phyloP scores from a whole-genome alignment of 441 rosid species.

The Gossypium davidsonii region DNA sequence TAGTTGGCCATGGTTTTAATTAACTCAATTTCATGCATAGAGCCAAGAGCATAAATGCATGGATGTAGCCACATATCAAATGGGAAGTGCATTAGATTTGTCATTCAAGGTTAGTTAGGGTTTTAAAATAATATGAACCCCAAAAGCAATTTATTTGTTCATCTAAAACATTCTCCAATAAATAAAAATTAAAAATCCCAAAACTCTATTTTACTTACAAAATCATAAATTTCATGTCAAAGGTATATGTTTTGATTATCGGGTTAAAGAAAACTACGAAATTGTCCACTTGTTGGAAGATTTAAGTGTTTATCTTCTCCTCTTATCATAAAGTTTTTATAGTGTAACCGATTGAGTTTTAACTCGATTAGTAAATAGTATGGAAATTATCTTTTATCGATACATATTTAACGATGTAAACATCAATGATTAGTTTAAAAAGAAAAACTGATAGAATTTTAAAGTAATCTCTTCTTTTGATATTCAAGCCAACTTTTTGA shows the following conservation, averaged over 20 bases:
- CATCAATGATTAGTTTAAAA: no score
- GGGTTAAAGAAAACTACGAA: not conserved
- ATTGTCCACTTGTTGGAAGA: not conserved
- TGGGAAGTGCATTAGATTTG: not conserved
- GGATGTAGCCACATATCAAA: not conserved
- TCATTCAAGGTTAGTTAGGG: not conserved
- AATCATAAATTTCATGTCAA: slow-evolving; percentile 7
- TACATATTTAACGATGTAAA: no score
- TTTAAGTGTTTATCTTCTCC: slow-evolving; percentile 8
- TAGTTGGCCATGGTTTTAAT: slow-evolving; percentile 11
- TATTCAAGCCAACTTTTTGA: not conserved
- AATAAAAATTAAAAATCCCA: not conserved
- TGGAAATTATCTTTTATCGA: no score
- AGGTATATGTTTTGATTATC: not conserved
- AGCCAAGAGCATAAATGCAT: slow-evolving; percentile 9
- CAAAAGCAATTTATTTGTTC: not conserved
- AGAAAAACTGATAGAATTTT: not conserved
- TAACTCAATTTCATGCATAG: slow-evolving; percentile 1
- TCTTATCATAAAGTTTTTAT: not conserved
- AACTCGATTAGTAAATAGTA: no score
- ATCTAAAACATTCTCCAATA: not conserved
- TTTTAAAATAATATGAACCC: not conserved
- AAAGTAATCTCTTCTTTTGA: not conserved
- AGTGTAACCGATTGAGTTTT: accelerated
- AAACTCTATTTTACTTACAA: not conserved